phyloP scores from a whole-genome alignment of 768 basidiomycete genomes.

The Suillus variegatus region DNA sequence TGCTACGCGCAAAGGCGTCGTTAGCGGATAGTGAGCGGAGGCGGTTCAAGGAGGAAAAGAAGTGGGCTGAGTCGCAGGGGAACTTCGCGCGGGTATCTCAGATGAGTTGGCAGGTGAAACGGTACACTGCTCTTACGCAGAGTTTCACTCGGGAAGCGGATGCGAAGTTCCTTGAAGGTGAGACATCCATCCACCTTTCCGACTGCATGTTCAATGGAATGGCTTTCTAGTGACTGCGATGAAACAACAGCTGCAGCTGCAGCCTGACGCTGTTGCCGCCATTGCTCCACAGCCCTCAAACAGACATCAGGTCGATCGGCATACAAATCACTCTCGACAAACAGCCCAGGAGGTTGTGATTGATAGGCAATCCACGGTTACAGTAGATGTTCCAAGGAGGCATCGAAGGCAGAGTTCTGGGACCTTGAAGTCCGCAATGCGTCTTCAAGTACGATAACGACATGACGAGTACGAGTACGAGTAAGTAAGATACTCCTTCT shows the following conservation, averaged over 20 bases:
- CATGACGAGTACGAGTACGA: constrained; percentile 1
- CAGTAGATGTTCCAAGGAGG: constrained; percentile 30
- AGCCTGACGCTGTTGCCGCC: constrained; percentile 14
- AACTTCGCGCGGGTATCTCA: constrained; percentile 74
- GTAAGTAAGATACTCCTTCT: neutral
- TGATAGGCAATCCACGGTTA: constrained; percentile 30
- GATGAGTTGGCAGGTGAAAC: constrained; percentile 83
- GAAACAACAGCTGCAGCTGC: constrained; percentile 20
- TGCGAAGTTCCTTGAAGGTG: constrained; percentile 64
- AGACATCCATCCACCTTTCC: constrained; percentile 14
- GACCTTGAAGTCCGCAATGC: constrained; percentile 39
- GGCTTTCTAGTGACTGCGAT: constrained; percentile 29
- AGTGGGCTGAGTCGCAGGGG: constrained; percentile 83
- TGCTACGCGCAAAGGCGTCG: constrained; percentile 74
- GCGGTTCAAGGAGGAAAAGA: constrained; percentile 81
- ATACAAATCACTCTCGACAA: constrained; percentile 32
- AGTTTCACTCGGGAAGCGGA: constrained; percentile 82
- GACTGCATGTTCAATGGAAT: neutral
- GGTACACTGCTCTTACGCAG: constrained; percentile 77
- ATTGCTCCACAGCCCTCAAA: constrained; percentile 25
- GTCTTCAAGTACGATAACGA: constrained; percentile 34
- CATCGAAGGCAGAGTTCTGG: constrained; percentile 32
- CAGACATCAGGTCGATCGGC: constrained; percentile 22
- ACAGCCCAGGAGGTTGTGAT: constrained; percentile 25
- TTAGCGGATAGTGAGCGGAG: constrained; percentile 82